Base-by-base conservation (phyloP, 805 yeast species). In the Candida sphagnicola region DNA sequence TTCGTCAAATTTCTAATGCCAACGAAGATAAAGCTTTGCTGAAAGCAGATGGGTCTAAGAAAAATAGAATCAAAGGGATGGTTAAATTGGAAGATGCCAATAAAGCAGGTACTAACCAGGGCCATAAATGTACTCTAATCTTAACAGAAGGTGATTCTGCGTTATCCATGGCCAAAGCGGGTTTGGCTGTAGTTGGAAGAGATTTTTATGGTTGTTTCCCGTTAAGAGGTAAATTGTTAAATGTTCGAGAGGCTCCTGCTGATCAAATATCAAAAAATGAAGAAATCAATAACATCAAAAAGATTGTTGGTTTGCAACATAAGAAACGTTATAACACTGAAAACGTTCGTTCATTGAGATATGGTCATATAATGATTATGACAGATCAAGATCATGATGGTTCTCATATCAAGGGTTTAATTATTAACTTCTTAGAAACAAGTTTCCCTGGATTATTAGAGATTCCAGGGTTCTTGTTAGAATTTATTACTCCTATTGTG, bases 331-430 rank as follows among this genome's bases (percentile, higher is more conserved):
- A 93, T 57, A 65, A 59, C 14, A 42, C 59, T 1, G 81, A 80
- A 15, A 83, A 81, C 47, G 70, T 85, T 12, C 76, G 77, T 41
- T 80, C 83, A 3, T 69, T 93, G 45, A 79, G 99, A 59, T 93
- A 93, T 56, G 99, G 99, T 26, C 96, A 89, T 59, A 76, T 93
- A 37, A 93, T 93, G 98, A 89, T 93, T 57, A 93, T 93, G 98
- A 89, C 99, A 5, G 99, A 93, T 84, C 99, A 93, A 66, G 99
- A 93, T 87, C 95, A 90, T 51, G 99, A 93, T 74, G 99, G 99
- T 44, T 85, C 95, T 13, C 99, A 93, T 69, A 93, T 93, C 59
- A 93, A 93, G 59, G 99, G 99, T 47, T 74, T 93, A 48, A 77
- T 93, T 41, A 93, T 93, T 54, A 93, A 93, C 59, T 93, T 93